phyloP scores from a whole-genome alignment of 176 grass and related monocot species.

The Cocos nucifera region DNA sequence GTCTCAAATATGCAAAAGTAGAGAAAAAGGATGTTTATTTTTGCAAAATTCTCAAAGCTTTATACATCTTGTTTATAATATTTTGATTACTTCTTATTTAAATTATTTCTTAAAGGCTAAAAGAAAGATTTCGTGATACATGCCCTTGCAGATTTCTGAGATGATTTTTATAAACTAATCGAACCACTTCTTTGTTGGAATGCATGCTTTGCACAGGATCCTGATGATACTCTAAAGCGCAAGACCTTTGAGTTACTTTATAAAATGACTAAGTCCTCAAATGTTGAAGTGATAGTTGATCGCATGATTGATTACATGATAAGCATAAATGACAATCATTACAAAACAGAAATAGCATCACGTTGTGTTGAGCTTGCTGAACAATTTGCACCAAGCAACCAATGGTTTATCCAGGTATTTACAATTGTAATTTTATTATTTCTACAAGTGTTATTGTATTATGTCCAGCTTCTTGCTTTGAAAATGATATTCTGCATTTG shows the following conservation, averaged over 20 bases:
- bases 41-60: no score
- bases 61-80: no score
- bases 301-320: conserved; percentile 99
- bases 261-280: conserved; percentile 99
- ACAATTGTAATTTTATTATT: not conserved
- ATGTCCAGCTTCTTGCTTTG: not conserved
- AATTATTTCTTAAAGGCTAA: no score
- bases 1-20: no score
- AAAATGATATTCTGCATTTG: not conserved
- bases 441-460: not conserved
- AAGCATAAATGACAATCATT: conserved; percentile 85
- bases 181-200: not conserved
- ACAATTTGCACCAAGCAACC: conserved; percentile 98
- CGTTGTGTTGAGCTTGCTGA: conserved; percentile 99
- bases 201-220: conserved; percentile 50
- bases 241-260: conserved; percentile 99
- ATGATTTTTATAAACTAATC: not conserved
- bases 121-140: no score
- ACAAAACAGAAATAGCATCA: conserved; percentile 97
- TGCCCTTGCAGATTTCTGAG: not conserved
- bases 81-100: no score
- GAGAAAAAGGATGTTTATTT: no score
- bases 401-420: conserved; percentile 94
- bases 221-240: conserved; percentile 95
- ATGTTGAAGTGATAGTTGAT: conserved; percentile 99